Percentiles rank a stretch among this genome's conserved stretches.
Evolutionary conservation across 2,329 filamentous ascomycete species (phyloP).

Genomic region (Zalaria sp.): DNA sequence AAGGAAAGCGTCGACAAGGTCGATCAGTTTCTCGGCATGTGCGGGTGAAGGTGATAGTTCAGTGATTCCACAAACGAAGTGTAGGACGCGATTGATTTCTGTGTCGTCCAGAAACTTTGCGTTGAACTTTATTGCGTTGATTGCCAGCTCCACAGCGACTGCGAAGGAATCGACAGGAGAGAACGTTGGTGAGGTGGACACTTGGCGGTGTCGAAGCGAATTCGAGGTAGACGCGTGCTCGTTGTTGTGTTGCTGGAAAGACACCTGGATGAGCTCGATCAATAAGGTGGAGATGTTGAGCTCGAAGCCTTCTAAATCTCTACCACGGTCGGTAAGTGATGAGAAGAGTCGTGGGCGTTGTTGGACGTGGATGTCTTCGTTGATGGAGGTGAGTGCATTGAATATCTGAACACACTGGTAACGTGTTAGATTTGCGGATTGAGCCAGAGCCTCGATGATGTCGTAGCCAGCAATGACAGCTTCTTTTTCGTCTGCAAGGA

Average conservation of each 20-base stretch:
- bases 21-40: neutral
- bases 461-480: neutral
- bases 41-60: neutral
- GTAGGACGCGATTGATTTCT: neutral
- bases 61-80: neutral
- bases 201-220: neutral
- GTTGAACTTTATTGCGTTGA: constrained; percentile 3
- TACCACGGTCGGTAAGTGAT: constrained; percentile 3
- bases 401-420: neutral
- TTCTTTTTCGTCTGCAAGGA: neutral
- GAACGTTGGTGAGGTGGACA: neutral
- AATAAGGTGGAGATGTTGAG: neutral
- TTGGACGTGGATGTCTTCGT: neutral
- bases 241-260: neutral
- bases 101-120: constrained; percentile 2
- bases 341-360: constrained; percentile 2
- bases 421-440: neutral
- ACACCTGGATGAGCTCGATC: neutral
- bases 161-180: neutral
- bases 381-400: neutral
- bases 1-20: constrained; percentile 3
- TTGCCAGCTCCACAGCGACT: constrained; percentile 1
- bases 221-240: neutral
- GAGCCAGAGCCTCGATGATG: neutral
- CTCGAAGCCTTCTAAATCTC: constrained; percentile 4